A percentile compares a stretch with the other conserved stretches of the same genome.
Conservation (phyloP, 352 stramenopile species). For the Phytophthora meadii region DNA sequence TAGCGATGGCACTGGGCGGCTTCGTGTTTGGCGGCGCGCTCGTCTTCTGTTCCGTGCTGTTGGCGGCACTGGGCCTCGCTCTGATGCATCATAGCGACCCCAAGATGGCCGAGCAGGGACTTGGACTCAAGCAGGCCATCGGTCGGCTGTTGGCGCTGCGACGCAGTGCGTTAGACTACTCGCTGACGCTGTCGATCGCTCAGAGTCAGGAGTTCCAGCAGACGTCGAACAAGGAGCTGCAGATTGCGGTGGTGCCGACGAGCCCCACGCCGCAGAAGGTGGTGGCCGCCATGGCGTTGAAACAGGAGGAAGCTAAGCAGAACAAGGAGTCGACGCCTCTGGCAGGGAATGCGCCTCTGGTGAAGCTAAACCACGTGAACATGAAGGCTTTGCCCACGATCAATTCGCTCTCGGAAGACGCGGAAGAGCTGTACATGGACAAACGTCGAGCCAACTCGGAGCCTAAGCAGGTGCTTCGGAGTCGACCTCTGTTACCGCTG, state of each 20-base stretch:
- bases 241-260: slow-evolving; percentile 31
- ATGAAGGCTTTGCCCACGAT: slow-evolving; percentile 28
- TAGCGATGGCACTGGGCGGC: slow-evolving; percentile 31
- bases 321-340: slow-evolving; percentile 16
- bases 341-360: slow-evolving; percentile 12
- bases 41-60: slow-evolving; percentile 43
- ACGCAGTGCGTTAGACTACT: slow-evolving; percentile 60
- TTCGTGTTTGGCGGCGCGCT: slow-evolving; percentile 50
- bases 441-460: slow-evolving; percentile 40
- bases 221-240: slow-evolving; percentile 25
- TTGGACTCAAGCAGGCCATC: slow-evolving; percentile 32
- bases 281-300: slow-evolving; percentile 33
- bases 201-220: slow-evolving; percentile 36
- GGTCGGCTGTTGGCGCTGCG: slow-evolving; percentile 37
- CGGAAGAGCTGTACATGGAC: slow-evolving; percentile 24
- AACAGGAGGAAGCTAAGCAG: slow-evolving; percentile 20
- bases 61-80: slow-evolving; percentile 30
- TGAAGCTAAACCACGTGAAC: slow-evolving; percentile 22
- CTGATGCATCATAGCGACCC: slow-evolving; percentile 24
- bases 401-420: slow-evolving; percentile 5
- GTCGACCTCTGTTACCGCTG: slow-evolving; percentile 25
- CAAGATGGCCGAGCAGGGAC: slow-evolving; percentile 11
- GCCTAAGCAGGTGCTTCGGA: slow-evolving; percentile 34
- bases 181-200: slow-evolving; percentile 63
- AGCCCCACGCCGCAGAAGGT: slow-evolving; percentile 33